Evolutionary conservation across 495 filamentous ascomycete species (phyloP).

Genomic region (Copromyces sp.): DNA sequence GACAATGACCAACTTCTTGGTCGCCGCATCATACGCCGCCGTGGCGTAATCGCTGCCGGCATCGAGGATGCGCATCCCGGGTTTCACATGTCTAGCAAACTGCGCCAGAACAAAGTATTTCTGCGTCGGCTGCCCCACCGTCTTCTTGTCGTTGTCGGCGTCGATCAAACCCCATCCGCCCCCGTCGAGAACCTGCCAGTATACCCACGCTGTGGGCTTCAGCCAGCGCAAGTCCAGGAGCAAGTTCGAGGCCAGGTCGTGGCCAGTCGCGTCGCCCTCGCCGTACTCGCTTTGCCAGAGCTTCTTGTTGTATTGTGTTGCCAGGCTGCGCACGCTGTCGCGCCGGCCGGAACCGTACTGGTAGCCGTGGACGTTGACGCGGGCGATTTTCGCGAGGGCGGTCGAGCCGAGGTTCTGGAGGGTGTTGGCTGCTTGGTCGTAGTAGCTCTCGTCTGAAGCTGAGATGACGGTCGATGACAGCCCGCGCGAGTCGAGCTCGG

Average conservation of each 20-base stretch:
- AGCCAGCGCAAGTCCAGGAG: constrained; percentile 29
- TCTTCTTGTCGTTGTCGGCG: constrained; percentile 20
- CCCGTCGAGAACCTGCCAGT: constrained; percentile 30
- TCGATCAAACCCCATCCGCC: constrained; percentile 27
- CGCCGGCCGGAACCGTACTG: constrained; percentile 22
- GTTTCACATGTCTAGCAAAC: constrained; percentile 25
- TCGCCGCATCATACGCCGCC: constrained; percentile 24
- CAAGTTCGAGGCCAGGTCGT: constrained; percentile 21
- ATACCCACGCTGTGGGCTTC: constrained; percentile 31
- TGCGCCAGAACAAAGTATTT: constrained; percentile 31
- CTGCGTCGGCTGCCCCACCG: constrained; percentile 17
- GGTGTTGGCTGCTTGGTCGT: constrained; percentile 23
- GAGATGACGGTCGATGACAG: constrained; percentile 17
- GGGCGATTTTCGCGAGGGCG: constrained; percentile 14
- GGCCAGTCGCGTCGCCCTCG: constrained; percentile 25
- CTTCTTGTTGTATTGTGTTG: constrained; percentile 14
- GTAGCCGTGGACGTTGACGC: constrained; percentile 32
- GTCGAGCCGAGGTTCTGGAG: constrained; percentile 17
- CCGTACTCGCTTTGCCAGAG: constrained; percentile 35
- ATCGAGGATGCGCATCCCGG: constrained; percentile 28
- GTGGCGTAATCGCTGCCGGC: constrained; percentile 22
- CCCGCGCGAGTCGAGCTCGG: constrained; percentile 20
- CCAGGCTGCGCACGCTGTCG: constrained; percentile 16
- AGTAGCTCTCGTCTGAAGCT: constrained; percentile 22
- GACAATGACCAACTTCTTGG: constrained; percentile 25